Conservation (phyloP, 768 basidiomycete genomes). For the Collybiopsis confluens region DNA sequence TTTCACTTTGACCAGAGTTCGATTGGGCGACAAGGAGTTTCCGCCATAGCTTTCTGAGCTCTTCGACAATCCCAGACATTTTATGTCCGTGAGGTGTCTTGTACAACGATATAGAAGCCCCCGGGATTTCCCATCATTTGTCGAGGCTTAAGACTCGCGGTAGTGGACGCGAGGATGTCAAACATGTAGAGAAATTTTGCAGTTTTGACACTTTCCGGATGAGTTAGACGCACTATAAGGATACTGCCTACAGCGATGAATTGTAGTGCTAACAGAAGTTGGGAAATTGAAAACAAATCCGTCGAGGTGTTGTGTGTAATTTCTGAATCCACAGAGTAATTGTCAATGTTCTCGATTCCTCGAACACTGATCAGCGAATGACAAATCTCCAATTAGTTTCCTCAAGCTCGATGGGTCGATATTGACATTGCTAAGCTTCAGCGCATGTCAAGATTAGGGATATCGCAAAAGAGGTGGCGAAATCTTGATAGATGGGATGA, state of each 20-base stretch:
- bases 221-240: conserved; percentile 19
- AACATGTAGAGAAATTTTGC: conserved; percentile 22
- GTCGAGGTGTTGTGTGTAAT: neutral
- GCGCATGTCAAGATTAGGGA: conserved; percentile 10
- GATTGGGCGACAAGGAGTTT: neutral
- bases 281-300: conserved; percentile 20
- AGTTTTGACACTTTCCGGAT: conserved; percentile 17
- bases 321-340: conserved; percentile 15
- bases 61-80: neutral
- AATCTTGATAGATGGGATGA: conserved; percentile 2
- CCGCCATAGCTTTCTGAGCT: conserved; percentile 6
- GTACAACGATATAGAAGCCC: conserved; percentile 20
- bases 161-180: conserved; percentile 15
- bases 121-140: conserved; percentile 19
- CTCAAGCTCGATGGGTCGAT: too few species aligned
- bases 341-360: conserved; percentile 18
- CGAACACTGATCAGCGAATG: conserved; percentile 1
- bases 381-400: neutral
- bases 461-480: conserved; percentile 16
- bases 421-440: too few species aligned
- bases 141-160: conserved; percentile 18
- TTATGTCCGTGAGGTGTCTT: conserved; percentile 9
- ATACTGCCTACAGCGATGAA: conserved; percentile 12
- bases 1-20: neutral
- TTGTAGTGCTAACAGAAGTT: conserved; percentile 21